Evolutionary conservation across 2,329 filamentous ascomycete genomes (phyloP), one percentile per base, ranked within the genome.

Genomic region (Pseudonectria buxi): DNA sequence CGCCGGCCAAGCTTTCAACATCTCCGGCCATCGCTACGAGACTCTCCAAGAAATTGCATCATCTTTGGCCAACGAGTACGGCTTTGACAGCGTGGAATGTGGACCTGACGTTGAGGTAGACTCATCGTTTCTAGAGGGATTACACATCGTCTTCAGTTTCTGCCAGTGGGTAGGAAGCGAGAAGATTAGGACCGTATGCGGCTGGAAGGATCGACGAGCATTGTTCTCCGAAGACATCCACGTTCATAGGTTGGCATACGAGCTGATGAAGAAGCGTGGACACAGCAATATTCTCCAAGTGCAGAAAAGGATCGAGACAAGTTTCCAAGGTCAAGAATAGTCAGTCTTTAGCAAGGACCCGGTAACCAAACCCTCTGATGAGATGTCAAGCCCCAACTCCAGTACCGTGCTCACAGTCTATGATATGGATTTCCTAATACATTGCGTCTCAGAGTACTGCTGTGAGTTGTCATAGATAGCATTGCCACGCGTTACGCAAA

Each of bases 11-110:
- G 57, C 48, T 4, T 72, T 67, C 43, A 72, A 72, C 43, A 62
- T 72, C 27, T 71, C 68, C 3, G 57, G 55, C 0, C 40, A 54
- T 15, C 45, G 53, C 4, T 72, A 70, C 44, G 68, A 72, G 50
- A 72, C 65, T 0, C 44, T 65, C 0, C 44, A 46, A 0, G 58
- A 68, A 28, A 48, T 73, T 4, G 52, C 55, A 4, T 33, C 41
- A 4, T 64, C 64, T 1, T 40, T 72, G 12, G 58, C 55, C 4
- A 39, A 42, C 9, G 65, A 68, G 39, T 72, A 71, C 39, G 53
- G 50, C 0, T 57, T 70, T 26, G 50, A 43, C 2, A 61, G 59
- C 0, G 50, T 55, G 1, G 44, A 42, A 13, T 63, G 55, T 18
- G 33, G 55, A 3, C 37, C 46, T 2, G 18, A 33, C 1, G 39